Evolutionary conservation across 768 basidiomycete genomes (phyloP).

Genomic region (Crucibulum laeve): DNA sequence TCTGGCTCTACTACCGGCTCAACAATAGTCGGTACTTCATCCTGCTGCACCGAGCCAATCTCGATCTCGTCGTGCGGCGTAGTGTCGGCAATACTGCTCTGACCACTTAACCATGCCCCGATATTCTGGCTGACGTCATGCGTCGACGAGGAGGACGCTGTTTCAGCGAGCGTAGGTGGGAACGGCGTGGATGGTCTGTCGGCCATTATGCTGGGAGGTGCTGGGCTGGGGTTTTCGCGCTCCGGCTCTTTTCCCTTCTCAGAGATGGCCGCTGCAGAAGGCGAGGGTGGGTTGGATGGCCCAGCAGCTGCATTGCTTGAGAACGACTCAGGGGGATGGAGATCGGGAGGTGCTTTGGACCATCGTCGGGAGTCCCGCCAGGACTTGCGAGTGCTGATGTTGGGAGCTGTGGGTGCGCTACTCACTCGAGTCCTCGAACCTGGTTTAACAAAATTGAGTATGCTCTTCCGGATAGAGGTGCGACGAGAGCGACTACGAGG

Average conservation of each 20-base stretch:
- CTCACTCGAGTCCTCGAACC: slow-evolving; percentile 9
- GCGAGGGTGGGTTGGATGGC: background rate
- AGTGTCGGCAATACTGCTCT: background rate
- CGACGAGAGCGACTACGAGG: slow-evolving; percentile 12
- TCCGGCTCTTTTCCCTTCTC: slow-evolving; percentile 29
- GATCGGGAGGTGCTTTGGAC: slow-evolving; percentile 21
- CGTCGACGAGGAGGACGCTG: background rate
- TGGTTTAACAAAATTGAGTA: slow-evolving; percentile 26
- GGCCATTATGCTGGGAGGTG: slow-evolving; percentile 3
- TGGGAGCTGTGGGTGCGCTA: slow-evolving; percentile 4
- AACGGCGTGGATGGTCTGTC: slow-evolving; percentile 4
- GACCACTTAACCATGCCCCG: slow-evolving; percentile 3
- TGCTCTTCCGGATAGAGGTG: slow-evolving; percentile 26
- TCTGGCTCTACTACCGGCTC: slow-evolving; percentile 9
- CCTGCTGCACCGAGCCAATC: background rate
- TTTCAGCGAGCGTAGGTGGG: background rate
- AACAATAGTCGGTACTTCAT: background rate
- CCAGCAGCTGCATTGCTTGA: background rate
- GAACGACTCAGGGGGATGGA: slow-evolving; percentile 9
- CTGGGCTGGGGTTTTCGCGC: slow-evolving; percentile 5
- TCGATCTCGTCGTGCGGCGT: background rate
- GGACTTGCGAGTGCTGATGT: slow-evolving; percentile 14
- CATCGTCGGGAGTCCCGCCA: slow-evolving; percentile 24
- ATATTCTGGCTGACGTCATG: slow-evolving; percentile 2
- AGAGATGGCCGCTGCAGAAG: background rate